Conservation (phyloP, 257 asterid genomes). For the Fraxinus pennsylvanica region DNA sequence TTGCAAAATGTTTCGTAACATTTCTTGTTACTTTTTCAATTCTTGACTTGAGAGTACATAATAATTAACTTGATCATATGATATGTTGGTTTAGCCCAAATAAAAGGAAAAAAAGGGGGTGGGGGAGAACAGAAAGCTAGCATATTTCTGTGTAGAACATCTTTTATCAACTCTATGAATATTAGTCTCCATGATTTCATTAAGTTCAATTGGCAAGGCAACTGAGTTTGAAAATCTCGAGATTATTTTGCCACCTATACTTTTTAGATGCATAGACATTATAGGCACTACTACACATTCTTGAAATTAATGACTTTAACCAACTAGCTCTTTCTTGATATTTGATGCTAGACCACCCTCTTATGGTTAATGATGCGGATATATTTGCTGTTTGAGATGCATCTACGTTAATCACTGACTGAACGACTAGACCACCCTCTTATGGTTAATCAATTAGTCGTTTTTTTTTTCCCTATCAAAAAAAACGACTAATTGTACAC, state of each 20-base stretch:
- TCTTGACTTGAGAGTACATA: background rate
- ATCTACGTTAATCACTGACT: background rate
- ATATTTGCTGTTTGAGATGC: background rate
- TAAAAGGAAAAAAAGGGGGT: no score
- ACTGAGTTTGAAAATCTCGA: background rate
- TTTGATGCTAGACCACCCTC: no score
- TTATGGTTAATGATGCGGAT: background rate
- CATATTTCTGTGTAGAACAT: no score
- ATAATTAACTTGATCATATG: background rate
- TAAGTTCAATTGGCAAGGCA: background rate
- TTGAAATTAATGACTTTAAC: no score
- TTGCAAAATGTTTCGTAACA: background rate
- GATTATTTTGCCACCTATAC: no score
- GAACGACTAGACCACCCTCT: background rate
- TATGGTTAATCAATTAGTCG: no score
- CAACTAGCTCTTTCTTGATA: no score
- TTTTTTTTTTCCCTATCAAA: no score
- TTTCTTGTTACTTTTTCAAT: background rate
- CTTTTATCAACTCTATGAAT: no score
- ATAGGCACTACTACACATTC: background rate
- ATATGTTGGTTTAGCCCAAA: background rate
- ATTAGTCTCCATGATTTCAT: no score
- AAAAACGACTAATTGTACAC: background rate
- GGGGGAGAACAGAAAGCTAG: no score
- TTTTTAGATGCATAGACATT: background rate